These are phyloP conservation scores for Nakaseomyces sp. DNA, from an alignment of 1,139 yeast species.

Conservation along the genomic window DNA sequence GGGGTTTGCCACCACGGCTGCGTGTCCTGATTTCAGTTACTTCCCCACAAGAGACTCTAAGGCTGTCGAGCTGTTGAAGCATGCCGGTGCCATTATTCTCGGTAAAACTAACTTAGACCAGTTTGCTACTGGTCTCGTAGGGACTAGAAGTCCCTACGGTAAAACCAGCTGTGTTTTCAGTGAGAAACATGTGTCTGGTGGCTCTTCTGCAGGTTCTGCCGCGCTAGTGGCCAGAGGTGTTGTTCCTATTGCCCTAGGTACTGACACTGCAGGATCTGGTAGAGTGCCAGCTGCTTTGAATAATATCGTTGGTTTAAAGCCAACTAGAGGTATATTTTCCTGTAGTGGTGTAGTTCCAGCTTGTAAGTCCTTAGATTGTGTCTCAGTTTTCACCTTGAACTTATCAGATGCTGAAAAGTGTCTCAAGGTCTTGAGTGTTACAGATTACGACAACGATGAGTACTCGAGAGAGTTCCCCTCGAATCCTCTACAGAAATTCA, in stretches of 20 bases:
- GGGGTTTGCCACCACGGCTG: conserved; percentile 83
- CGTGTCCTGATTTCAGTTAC: conserved; percentile 78
- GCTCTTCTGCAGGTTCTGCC: conserved; percentile 94
- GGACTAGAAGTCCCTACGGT: conserved; percentile 91
- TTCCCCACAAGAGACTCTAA: conserved; percentile 63
- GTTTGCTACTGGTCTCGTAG: conserved; percentile 94
- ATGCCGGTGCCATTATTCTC: conserved; percentile 80
- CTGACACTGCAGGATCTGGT: conserved; percentile 98
- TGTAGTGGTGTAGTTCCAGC: conserved; percentile 94
- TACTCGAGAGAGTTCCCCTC: conserved; percentile 69
- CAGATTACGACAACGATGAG: conserved; percentile 65
- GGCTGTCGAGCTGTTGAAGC: conserved; percentile 58
- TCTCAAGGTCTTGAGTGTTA: conserved; percentile 60
- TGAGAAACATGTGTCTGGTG: conserved; percentile 76
- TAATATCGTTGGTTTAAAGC: conserved; percentile 84
- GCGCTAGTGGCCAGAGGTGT: conserved; percentile 80
- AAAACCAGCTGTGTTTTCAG: conserved; percentile 72
- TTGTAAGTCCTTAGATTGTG: conserved; percentile 88
- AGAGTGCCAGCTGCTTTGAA: conserved; percentile 96
- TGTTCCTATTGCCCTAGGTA: conserved; percentile 82
- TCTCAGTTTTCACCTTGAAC: conserved; percentile 70
- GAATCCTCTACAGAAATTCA: conserved; percentile 53
- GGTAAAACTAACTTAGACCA: conserved; percentile 95
- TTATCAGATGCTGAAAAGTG: conserved; percentile 74
- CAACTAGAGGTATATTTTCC: conserved; percentile 80